Evolutionary conservation across 2,329 filamentous ascomycete genomes (phyloP), one percentile per base, ranked within the genome.

Genomic region (Cordyceps militaris): DNA sequence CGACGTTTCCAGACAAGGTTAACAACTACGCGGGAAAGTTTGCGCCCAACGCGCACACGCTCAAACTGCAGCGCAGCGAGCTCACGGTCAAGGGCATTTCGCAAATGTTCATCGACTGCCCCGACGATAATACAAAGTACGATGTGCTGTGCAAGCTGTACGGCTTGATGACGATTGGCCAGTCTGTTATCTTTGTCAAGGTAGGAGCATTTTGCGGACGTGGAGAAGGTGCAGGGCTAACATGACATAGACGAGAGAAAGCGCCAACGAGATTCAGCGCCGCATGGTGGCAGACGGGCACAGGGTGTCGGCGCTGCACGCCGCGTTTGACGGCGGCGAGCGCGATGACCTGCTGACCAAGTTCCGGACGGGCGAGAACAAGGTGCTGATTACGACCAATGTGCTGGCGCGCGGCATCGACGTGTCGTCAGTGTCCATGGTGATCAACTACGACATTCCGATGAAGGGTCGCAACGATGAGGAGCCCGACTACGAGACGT

Each of bases 351-450:
- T 97, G 61, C 86, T 99, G 61, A 85, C 93, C 67, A 83, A 88
- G 58, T 99, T 99, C 82, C 86, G 94, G 59, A 82, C 76, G 46
- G 93, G 93, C 40, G 82, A 87, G 59, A 91, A 91, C 67, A 99
- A 99, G 77, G 94, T 99, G 9, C 86, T 99, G 61, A 97, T 99
- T 68, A 95, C 94, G 1, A 99, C 94, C 65, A 99, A 99, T 68
- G 92, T 99, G 38, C 82, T 99, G 59, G 89, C 94, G 9, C 91
- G 94, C 69, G 94, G 94, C 70, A 97, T 99, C 66, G 94, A 99
- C 68, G 83, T 85, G 77, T 97, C 70, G 73, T 95, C 75, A 28
- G 94, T 99, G 14, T 96, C 91, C 10, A 94, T 99, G 87, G 94
- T 99, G 56, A 91, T 99, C 79, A 99, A 99, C 78, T 99, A 99